Conservation (phyloP, 2,329 filamentous ascomycete genomes). For the Fusarium veterinarium region DNA sequence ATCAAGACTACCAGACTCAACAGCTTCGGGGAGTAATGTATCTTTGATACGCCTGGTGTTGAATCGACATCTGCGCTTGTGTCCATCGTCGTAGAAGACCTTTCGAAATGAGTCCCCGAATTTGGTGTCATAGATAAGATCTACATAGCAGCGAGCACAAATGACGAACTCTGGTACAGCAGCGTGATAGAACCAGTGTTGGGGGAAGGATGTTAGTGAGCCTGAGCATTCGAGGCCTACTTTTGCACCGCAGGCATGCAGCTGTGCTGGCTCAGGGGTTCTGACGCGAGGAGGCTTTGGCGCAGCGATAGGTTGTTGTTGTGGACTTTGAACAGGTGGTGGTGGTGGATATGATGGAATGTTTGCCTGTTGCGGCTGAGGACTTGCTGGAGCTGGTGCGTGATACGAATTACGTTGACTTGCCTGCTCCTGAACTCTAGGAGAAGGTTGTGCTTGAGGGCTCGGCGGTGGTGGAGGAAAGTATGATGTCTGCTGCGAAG, state of each 20-base stretch:
- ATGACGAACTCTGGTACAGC: slow-evolving; percentile 48
- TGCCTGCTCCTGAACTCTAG: not conserved
- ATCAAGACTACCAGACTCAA: slow-evolving; percentile 44
- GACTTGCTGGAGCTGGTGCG: not conserved
- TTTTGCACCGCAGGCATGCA: slow-evolving; percentile 27
- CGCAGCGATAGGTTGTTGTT: not conserved
- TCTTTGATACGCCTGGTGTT: slow-evolving; percentile 48
- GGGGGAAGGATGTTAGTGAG: slow-evolving; percentile 41
- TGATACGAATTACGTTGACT: not conserved
- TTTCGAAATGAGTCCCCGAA: slow-evolving; percentile 46
- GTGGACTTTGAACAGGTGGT: not conserved
- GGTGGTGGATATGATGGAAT: not conserved
- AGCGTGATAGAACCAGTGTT: slow-evolving; percentile 54
- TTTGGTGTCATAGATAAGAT: slow-evolving; percentile 49
- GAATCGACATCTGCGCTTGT: slow-evolving; percentile 51
- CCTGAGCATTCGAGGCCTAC: slow-evolving; percentile 44
- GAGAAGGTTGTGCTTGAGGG: not conserved
- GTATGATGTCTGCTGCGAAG: slow-evolving; percentile 1
- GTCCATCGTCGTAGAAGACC: slow-evolving; percentile 35
- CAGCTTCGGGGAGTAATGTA: slow-evolving; percentile 46
- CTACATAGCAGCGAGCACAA: slow-evolving; percentile 54
- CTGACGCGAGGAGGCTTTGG: slow-evolving; percentile 17
- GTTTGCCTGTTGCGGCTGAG: not conserved
- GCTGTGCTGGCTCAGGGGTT: slow-evolving; percentile 26
- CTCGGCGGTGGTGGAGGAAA: not conserved